Conservation (phyloP, 1,139 yeast genomes). For the Saccharomyces hybrid region DNA sequence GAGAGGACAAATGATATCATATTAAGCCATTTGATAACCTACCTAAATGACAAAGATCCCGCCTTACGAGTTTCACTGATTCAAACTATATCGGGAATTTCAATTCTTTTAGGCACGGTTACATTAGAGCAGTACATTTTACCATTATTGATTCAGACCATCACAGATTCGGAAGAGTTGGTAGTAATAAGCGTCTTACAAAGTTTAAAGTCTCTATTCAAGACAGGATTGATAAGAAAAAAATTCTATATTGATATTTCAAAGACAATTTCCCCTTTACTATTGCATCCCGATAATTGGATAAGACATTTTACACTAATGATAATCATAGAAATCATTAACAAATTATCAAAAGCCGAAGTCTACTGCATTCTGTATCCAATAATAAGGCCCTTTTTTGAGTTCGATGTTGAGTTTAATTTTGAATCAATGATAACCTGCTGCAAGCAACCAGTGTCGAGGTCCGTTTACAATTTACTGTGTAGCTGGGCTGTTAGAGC, state of each 20-base stretch:
- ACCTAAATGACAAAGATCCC: conserved; percentile 70
- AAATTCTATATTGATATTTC: conserved; percentile 46
- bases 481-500: conserved; percentile 67
- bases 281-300: conserved; percentile 84
- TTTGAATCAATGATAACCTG: conserved; percentile 61
- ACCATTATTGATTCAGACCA: conserved; percentile 74
- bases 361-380: conserved; percentile 78
- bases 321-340: conserved; percentile 54
- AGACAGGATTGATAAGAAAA: conserved; percentile 45
- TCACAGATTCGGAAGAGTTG: conserved; percentile 75
- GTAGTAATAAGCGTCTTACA: conserved; percentile 69
- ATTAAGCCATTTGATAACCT: conserved; percentile 84
- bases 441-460: conserved; percentile 56
- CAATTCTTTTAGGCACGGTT: conserved; percentile 72
- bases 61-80: conserved; percentile 64
- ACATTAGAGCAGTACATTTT: conserved; percentile 82
- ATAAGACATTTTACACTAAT: conserved; percentile 63
- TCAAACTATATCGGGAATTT: conserved; percentile 63
- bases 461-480: conserved; percentile 57
- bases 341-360: conserved; percentile 66
- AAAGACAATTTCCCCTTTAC: conserved; percentile 40
- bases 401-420: conserved; percentile 63
- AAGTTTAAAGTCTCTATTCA: conserved; percentile 50
- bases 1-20: conserved; percentile 84
- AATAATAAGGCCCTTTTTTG: conserved; percentile 64